Evolutionary conservation across 2,329 filamentous ascomycete species (phyloP).

Genomic region (Cyphellophora attinorum): DNA sequence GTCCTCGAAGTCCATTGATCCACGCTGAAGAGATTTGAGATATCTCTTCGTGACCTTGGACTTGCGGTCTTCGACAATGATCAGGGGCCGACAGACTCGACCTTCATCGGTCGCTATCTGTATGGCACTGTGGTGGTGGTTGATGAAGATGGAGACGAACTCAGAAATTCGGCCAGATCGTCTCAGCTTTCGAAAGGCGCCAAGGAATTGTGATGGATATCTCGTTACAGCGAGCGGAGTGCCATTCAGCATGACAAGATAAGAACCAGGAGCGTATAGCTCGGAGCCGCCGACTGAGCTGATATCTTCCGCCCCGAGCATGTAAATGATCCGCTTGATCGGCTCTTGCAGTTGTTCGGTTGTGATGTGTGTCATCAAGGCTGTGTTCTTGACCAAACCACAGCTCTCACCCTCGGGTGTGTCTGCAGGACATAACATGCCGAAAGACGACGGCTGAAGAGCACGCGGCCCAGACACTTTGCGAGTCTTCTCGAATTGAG

Average conservation of each 20-base stretch:
- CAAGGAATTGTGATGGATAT: constrained; percentile 76
- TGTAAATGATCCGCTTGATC: constrained; percentile 75
- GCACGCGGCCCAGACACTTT: constrained; percentile 95
- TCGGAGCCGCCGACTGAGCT: constrained; percentile 73
- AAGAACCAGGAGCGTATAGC: constrained; percentile 73
- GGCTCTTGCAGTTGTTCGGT: constrained; percentile 91
- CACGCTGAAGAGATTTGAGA: constrained; percentile 70
- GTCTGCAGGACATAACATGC: constrained; percentile 94
- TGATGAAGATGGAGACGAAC: constrained; percentile 94
- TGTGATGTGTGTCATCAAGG: constrained; percentile 98
- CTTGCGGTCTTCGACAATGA: constrained; percentile 82
- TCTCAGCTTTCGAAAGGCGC: constrained; percentile 75
- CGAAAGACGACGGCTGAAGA: constrained; percentile 92
- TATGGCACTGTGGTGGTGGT: constrained; percentile 81
- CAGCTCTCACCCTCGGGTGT: constrained; percentile 98
- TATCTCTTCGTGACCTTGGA: constrained; percentile 72
- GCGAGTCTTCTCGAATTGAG: constrained; percentile 96
- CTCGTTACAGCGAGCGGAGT: constrained; percentile 83
- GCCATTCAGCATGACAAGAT: constrained; percentile 90
- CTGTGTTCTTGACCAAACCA: constrained; percentile 94
- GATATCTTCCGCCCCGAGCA: constrained; percentile 75
- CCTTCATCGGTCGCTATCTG: constrained; percentile 97
- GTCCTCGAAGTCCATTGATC: constrained; percentile 83
- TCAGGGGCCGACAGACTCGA: constrained; percentile 88
- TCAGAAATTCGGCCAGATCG: constrained; percentile 87